Evolutionary conservation across 345 rosid genomes (phyloP), one percentile per base, ranked within the genome.

Genomic region (Gossypium mustelinum): DNA sequence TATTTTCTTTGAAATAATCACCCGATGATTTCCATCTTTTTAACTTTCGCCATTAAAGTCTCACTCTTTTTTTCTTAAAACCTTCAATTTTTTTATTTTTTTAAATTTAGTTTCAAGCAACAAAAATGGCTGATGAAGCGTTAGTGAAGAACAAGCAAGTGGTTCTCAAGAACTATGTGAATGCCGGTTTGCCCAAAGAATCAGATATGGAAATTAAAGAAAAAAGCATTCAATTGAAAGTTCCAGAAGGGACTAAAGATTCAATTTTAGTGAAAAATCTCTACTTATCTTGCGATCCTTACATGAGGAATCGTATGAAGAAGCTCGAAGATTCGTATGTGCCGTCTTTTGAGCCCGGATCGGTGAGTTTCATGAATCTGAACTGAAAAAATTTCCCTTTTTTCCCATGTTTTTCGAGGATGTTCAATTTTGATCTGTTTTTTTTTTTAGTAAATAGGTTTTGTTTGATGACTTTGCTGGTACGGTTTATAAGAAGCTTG

Each of bases 231-330:
- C 39, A 18, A 34, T 73, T 85, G 27, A 56, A 70, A 24, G 68
- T 81, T 2, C 81, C 76, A 11, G 45, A 51, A 34, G 86, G 73
- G n/a, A 43, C 80, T 44, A 20, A 41, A 6, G 64, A 69, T 18
- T 71, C 75, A 1, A 29, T 83, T 52, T 59, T 84, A 2, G 63
- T 84, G 9, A 82, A 84, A 78, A 84, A 82, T 74, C 87, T 84
- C 12, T 86, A 82, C 76, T 45, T 82, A 34, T 86, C 87, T 9
- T 82, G 86, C 9, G 83, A 82, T 34, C 87, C 85, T 24, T 59
- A 72, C 69, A 78, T 84, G 85, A 45, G 84, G 9, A 7, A 2
- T 7, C 72, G 51, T 25, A 82, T 79, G 85, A 76, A 54, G 78
- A 56, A 59, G 4, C 22, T 27, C 2, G 50, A 68, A 29, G 3